Conservation (phyloP, 108 stramenopile genomes). For the Cyclotella kingstonii region DNA sequence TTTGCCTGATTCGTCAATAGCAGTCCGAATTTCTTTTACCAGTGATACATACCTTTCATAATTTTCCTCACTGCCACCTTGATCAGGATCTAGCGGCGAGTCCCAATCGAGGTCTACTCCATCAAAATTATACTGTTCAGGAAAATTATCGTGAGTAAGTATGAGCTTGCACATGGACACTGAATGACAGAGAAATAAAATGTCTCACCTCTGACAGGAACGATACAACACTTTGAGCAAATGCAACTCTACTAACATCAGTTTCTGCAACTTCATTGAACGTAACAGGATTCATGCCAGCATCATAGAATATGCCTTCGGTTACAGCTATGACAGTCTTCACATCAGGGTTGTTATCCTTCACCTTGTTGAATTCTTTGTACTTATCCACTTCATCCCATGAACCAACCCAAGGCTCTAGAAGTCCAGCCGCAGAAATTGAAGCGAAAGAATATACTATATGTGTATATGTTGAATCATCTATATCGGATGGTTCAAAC, state of each 20-base stretch:
- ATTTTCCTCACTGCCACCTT: constrained; percentile 44
- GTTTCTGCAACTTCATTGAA: constrained; percentile 42
- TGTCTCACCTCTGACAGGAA: constrained; percentile 20
- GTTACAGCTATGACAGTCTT: constrained; percentile 51
- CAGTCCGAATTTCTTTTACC: constrained; percentile 36
- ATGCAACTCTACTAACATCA: constrained; percentile 35
- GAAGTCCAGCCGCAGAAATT: constrained; percentile 38
- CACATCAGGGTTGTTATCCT: constrained; percentile 36
- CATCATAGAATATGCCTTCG: constrained; percentile 46
- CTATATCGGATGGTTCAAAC: constrained; percentile 47
- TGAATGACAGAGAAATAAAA: background rate
- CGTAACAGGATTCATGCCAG: constrained; percentile 46
- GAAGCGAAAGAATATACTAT: constrained; percentile 49
- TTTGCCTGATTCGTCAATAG: constrained; percentile 31
- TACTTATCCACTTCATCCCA: constrained; percentile 51
- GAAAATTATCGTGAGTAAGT: too few species aligned
- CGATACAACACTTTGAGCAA: constrained; percentile 42
- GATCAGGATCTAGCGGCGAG: constrained; percentile 33
- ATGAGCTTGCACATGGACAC: background rate
- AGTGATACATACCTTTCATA: constrained; percentile 36
- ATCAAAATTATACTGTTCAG: constrained; percentile 46
- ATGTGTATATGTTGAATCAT: constrained; percentile 43
- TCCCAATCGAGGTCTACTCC: constrained; percentile 57
- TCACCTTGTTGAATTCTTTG: constrained; percentile 47
- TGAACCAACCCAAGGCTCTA: constrained; percentile 51